Base-by-base conservation (phyloP, 2,329 filamentous ascomycete genomes). In the Fusarium marasasianum region DNA sequence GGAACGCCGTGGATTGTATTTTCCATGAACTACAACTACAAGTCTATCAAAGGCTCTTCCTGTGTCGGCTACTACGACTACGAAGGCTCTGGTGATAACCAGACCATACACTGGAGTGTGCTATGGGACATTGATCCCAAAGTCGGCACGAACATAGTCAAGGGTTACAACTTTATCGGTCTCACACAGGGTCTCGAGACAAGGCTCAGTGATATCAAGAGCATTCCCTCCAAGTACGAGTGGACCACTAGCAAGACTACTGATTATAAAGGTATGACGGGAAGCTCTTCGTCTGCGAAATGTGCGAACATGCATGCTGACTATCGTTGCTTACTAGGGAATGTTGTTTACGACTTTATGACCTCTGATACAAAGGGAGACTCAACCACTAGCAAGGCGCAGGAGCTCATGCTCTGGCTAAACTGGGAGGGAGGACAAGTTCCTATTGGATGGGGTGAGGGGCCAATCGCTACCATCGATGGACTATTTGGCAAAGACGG, bases 351-450 rank as follows among this genome's bases (percentile, higher is more conserved):
- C 26, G 72, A 74, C 15, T 74, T 74, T 12, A 74, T 72, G 72
- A 74, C 72, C 8, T 74, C 61, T 1, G 72, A 74, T 44, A 69
- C 72, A 11, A 66, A 73, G 31, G 72, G 72, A 10, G 71, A 74
- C 45, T 50, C 51, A 26, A 72, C 58, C 1, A 69, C 72, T 1
- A 64, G 45, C 22, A 40, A 55, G 3, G 72, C 71, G 0, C 72
- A 74, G 17, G 72, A 74, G 33, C 72, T 74, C 35, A 74, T 74
- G 72, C 72, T 74, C 17, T 74, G 72, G 72, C 24, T 74, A 6
- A 50, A 62, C 4, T 73, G 54, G 9, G 40, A 74, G 12, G 71
- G 72, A 2, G 72, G 72, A 5, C 72, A 74, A 15, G 45, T 74
- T 3, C 71, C 72, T 2, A 58, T 74, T 18, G 72, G 72, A 2